Base-by-base conservation (phyloP, 164 flowering plant genomes). In the Liquidambar formosana region DNA sequence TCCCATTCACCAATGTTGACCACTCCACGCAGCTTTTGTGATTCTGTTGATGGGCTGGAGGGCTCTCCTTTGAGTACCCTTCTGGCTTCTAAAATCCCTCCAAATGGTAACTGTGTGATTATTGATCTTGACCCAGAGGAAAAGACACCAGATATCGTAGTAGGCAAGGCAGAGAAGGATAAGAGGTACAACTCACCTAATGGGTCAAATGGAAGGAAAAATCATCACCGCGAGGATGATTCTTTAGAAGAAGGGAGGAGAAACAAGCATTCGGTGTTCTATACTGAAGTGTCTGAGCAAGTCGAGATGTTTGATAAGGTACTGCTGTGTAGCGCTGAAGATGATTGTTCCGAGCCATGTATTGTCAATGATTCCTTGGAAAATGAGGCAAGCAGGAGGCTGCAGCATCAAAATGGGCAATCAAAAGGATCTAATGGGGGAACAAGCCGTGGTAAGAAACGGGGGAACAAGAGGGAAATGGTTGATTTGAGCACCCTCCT, bases 401-500 rank as follows among this genome's bases (percentile, higher is more conserved):
- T 5, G 47, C 71, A 63, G 69, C 73, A n/a, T n/a, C n/a, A 73
- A 73, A 61, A 64, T 47, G 77, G 64, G 27, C 66, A 68, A 47
- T 16, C 52, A 33, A 57, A 69, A n/a, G 78, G 64, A 46, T 56
- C 75, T 47, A 64, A 51, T 57, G 67, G 68, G 56, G 78, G 70
- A n/a, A 81, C 71, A 59, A 43, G 53, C 70, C 79, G 69, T 15
- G 61, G 44, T 23, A 84, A 70, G 80, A 78, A 75, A 66, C 76
- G 45, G 44, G 75, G 49, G 0, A 71, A 27, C 16, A 75, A 28
- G 59, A 72, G 62, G 52, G 78, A 73, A 10, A 69, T 67, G n/a
- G 88, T 83, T 28, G 92, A 88, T 67, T 74, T 88, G 22, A 75
- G 84, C 70, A 78, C 82, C 19, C 77, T 88, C 1, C 68, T 86